Conservation (phyloP, 768 basidiomycete species). For the Suillus cothurnatus region DNA sequence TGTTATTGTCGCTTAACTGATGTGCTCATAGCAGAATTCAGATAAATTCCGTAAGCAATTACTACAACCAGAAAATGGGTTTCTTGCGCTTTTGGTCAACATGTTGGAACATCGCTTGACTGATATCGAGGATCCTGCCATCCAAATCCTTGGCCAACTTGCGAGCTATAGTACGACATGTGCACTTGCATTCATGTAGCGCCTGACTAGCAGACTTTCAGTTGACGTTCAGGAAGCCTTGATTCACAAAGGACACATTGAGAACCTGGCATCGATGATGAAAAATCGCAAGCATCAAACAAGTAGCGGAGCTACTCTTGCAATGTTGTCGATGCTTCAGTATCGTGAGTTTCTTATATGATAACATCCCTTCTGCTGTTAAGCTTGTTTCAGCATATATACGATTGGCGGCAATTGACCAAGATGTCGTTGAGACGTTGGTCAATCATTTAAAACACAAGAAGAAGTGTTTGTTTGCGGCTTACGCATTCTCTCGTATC, state of each 20-base stretch:
- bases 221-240: conserved; percentile 4
- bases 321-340: conserved; percentile 1
- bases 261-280: neutral
- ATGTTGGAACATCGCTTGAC: conserved; percentile 11
- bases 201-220: neutral
- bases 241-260: conserved; percentile 1
- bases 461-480: conserved; percentile 6
- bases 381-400: neutral
- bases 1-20: neutral
- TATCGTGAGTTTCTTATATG: neutral
- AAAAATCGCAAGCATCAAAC: neutral
- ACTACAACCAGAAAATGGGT: neutral
- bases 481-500: conserved; percentile 7
- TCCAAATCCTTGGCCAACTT: conserved; percentile 9
- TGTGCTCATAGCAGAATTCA: neutral
- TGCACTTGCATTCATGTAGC: neutral
- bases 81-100: conserved; percentile 1
- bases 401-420: neutral
- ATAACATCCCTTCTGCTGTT: neutral
- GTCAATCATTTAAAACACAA: conserved; percentile 4
- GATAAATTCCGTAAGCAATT: neutral
- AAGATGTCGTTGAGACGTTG: conserved; percentile 3
- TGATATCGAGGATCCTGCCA: conserved; percentile 11
- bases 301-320: conserved; percentile 4
- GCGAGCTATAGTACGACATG: neutral